phyloP scores from a whole-genome alignment of 2,329 filamentous ascomycete genomes.

The Phyllosticta citriasiana region DNA sequence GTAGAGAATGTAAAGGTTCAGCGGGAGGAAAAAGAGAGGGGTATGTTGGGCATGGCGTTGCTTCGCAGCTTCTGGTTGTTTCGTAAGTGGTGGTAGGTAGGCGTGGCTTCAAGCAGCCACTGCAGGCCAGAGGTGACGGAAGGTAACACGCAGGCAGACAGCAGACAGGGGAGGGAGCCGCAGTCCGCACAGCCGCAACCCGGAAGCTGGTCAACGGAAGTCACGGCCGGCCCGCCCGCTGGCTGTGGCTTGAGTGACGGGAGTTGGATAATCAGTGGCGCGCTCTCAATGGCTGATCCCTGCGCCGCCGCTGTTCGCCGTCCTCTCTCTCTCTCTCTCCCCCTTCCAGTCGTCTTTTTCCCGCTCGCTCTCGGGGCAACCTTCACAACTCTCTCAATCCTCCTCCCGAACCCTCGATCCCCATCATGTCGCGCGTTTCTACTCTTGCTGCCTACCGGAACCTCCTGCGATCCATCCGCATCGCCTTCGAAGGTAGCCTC shows the following conservation, averaged over 20 bases:
- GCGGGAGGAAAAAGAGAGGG: background rate
- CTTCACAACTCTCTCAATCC: background rate
- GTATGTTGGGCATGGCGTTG: background rate
- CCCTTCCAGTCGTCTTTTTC: background rate
- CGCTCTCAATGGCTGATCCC: background rate
- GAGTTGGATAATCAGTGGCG: background rate
- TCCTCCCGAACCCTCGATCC: background rate
- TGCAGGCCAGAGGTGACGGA: background rate
- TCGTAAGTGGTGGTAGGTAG: background rate
- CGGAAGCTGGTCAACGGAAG: no score
- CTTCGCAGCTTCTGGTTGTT: background rate
- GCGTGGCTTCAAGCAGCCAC: background rate
- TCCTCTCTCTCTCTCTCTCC: background rate
- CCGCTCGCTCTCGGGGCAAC: background rate
- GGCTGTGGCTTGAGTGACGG: background rate
- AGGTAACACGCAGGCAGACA: background rate
- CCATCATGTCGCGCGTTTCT: slow-evolving; percentile 31
- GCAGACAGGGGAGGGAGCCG: background rate
- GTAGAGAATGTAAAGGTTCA: background rate
- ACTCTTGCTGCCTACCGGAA: slow-evolving; percentile 70
- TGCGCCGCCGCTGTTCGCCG: background rate
- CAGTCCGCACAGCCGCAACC: background rate
- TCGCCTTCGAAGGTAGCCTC: slow-evolving; percentile 69
- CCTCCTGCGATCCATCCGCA: slow-evolving; percentile 66
- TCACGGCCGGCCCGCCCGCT: background rate